Conservation (phyloP, 1,139 yeast species). For the Blastobotrys ciferrii region DNA sequence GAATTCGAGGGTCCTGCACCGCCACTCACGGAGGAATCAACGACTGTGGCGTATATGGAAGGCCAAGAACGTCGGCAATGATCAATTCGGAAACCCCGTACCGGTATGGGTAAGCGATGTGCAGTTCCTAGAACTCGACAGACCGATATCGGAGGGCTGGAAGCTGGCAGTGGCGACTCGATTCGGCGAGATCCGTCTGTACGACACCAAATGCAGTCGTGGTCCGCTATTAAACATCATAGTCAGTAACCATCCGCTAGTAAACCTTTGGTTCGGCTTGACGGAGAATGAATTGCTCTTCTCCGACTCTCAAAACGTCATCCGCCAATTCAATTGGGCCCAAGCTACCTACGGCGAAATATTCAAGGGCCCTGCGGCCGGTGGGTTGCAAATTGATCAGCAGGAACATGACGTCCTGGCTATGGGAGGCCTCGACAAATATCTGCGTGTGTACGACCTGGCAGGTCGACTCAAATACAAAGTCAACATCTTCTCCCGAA, state of each 20-base stretch:
- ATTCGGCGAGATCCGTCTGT: conserved; percentile 36
- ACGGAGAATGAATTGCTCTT: conserved; percentile 23
- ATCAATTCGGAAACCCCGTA: conserved; percentile 22
- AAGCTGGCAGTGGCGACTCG: conserved; percentile 33
- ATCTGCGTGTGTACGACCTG: conserved; percentile 68
- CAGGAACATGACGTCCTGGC: conserved; percentile 31
- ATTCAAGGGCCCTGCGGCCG: conserved; percentile 29
- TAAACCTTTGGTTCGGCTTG: conserved; percentile 26
- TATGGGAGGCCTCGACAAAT: conserved; percentile 78
- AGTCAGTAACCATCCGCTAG: conserved; percentile 32
- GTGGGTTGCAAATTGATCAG: conserved; percentile 12
- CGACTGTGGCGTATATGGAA: conserved; percentile 27
- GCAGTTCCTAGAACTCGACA: conserved; percentile 32
- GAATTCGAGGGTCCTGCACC: not conserved
- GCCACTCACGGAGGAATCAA: not conserved
- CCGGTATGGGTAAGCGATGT: conserved; percentile 37
- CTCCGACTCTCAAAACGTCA: conserved; percentile 31
- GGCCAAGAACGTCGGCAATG: conserved; percentile 32
- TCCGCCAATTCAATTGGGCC: conserved; percentile 26
- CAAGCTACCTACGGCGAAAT: conserved; percentile 20
- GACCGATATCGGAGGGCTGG: conserved; percentile 30
- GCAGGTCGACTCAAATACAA: conserved; percentile 58
- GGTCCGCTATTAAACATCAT: conserved; percentile 33
- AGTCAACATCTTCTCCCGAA: conserved; percentile 64
- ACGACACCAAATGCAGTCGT: conserved; percentile 33